Evolutionary conservation across 768 basidiomycete genomes (phyloP).

Genomic region (Russula sp.): DNA sequence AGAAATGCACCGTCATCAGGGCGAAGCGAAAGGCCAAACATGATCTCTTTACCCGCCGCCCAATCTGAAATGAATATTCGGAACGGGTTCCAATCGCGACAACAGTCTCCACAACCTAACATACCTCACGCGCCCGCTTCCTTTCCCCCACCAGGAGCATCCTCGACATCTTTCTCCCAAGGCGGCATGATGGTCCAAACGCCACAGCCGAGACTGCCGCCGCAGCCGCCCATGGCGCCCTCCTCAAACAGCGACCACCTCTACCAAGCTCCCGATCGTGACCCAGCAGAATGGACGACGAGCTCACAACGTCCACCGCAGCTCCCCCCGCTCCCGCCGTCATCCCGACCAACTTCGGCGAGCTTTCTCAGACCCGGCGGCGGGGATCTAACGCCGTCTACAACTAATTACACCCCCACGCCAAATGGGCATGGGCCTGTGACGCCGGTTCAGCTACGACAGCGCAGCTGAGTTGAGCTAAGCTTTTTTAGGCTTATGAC

Average conservation of each 20-base stretch:
- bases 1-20: conserved; percentile 14
- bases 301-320: conserved; percentile 23
- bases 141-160: conserved; percentile 28
- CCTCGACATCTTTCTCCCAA: conserved; percentile 47
- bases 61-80: conserved; percentile 27
- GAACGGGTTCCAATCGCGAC: conserved; percentile 28
- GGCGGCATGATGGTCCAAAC: conserved; percentile 45
- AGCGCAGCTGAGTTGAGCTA: conserved; percentile 26
- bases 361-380: conserved; percentile 20
- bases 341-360: conserved; percentile 26
- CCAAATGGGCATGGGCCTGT: conserved; percentile 21
- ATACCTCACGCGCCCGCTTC: conserved; percentile 14
- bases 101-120: conserved; percentile 28
- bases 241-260: conserved; percentile 23
- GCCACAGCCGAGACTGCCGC: conserved; percentile 35
- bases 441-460: conserved; percentile 28
- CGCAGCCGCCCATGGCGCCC: background rate
- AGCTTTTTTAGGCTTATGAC: too few species aligned
- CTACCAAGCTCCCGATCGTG: conserved; percentile 10
- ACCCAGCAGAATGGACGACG: conserved; percentile 23
- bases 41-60: conserved; percentile 11
- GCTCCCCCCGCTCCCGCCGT: background rate
- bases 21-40: conserved; percentile 14
- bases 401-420: conserved; percentile 15
- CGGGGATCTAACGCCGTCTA: conserved; percentile 25